Base-by-base conservation (phyloP, 208 protist genomes). In the Strigomonas galati region DNA sequence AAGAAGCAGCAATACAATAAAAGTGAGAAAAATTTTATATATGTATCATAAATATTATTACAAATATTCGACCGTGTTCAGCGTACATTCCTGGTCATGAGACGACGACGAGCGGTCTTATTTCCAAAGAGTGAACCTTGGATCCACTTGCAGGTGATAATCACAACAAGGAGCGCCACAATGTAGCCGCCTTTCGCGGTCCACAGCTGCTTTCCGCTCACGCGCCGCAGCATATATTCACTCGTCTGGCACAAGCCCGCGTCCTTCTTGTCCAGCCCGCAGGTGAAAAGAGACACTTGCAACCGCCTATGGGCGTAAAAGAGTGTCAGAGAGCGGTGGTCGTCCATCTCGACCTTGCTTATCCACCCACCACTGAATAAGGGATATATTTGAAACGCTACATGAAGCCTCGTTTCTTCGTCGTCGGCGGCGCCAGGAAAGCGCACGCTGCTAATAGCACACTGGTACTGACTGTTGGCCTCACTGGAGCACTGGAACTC, bases 61-160 rank as follows among this genome's bases (percentile, higher is more conserved):
- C 21, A n/a, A n/a, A n/a, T n/a, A n/a, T n/a, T n/a, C n/a, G n/a
- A n/a, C n/a, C n/a, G n/a, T n/a, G n/a, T n/a, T n/a, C n/a, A n/a
- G n/a, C n/a, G n/a, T n/a, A n/a, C n/a, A n/a, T n/a, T n/a, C n/a
- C n/a, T n/a, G n/a, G n/a, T n/a, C n/a, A n/a, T n/a, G n/a, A n/a
- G n/a, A n/a, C n/a, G n/a, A n/a, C n/a, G n/a, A n/a, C n/a, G n/a
- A 55, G 21, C 9, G 51, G 51, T 23, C 28, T 55, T 43, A 58
- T 40, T 30, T 1, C 64, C 52, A 35, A 75, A 73, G 19, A 63
- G 49, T 2, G 63, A 53, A 9, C 64, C 52, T 48, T 74, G 64
- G 0, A 79, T 23, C 73, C 73, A 87, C 65, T 91, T 91, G 49
- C 77, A 87, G n/a, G 69, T 65, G 9, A 60, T 72, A 3, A 87